Percentiles rank a stretch among this genome's conserved stretches.
phyloP scores from a whole-genome alignment of 2,329 filamentous ascomycete species.

The Stemphylium lycopersici region DNA sequence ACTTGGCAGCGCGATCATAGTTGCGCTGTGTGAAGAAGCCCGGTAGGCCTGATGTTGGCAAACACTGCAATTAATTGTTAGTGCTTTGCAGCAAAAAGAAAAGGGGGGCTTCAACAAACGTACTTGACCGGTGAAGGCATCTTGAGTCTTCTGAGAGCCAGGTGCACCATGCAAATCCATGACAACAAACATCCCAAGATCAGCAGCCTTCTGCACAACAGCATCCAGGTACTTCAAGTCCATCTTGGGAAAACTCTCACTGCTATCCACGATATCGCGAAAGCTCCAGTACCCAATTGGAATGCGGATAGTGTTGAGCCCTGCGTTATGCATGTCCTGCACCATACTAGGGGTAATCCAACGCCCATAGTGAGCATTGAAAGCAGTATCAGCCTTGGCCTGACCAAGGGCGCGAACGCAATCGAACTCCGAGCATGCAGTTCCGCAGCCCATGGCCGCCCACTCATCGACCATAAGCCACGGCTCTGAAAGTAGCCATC shows the following conservation, averaged over 20 bases:
- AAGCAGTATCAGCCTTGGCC: constrained; percentile 53
- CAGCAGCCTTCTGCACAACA: constrained; percentile 56
- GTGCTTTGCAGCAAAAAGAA: not conserved
- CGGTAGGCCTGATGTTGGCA: constrained; percentile 28
- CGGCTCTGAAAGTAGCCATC: constrained; percentile 60
- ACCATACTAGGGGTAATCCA: constrained; percentile 60
- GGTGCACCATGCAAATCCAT: constrained; percentile 61
- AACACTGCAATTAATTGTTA: constrained; percentile 25
- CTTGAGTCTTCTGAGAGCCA: constrained; percentile 55
- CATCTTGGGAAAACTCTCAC: constrained; percentile 60
- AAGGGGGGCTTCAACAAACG: constrained; percentile 1
- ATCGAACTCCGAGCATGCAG: constrained; percentile 59
- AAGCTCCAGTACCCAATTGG: constrained; percentile 64
- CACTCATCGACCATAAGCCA: constrained; percentile 60
- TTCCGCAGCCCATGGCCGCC: constrained; percentile 56
- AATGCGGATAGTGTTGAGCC: constrained; percentile 62
- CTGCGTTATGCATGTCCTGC: constrained; percentile 55
- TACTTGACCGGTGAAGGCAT: constrained; percentile 57
- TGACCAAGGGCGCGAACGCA: constrained; percentile 59
- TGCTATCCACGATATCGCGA: constrained; percentile 56
- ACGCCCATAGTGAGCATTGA: constrained; percentile 57
- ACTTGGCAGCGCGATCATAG: constrained; percentile 61
- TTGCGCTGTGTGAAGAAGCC: constrained; percentile 65
- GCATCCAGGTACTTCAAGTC: constrained; percentile 56
- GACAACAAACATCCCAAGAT: constrained; percentile 61